phyloP scores from a whole-genome alignment of 202 grass and related monocot genomes.

The Saccharum hybrid region DNA sequence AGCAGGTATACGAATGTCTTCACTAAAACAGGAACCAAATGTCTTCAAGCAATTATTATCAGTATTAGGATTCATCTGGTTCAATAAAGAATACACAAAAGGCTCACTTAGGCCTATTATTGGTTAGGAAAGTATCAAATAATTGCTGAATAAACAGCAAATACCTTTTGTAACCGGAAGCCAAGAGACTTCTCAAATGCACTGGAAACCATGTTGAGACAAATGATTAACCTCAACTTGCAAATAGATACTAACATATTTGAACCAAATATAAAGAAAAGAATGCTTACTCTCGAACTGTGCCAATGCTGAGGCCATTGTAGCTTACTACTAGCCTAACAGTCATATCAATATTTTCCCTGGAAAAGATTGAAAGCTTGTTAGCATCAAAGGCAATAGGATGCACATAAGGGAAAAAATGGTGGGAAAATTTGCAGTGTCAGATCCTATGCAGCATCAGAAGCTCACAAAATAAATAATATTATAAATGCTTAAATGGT shows the following conservation, averaged over 20 bases:
- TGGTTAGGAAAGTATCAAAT: constrained; percentile 25
- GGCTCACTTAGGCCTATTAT: constrained; percentile 12
- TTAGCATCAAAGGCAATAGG: constrained; percentile 28
- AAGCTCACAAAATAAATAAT: background rate
- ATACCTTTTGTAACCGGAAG: constrained; percentile 76
- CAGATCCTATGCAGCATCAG: constrained; percentile 15
- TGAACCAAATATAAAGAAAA: constrained; percentile 12
- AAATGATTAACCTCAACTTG: constrained; percentile 33
- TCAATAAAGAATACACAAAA: background rate
- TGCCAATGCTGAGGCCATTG: constrained; percentile 83
- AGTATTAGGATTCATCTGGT: constrained; percentile 85
- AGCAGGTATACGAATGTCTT: constrained; percentile 80
- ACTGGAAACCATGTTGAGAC: constrained; percentile 50
- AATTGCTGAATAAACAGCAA: constrained; percentile 28
- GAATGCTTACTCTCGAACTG: constrained; percentile 76
- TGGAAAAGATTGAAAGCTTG: constrained; percentile 44
- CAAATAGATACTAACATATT: constrained; percentile 24
- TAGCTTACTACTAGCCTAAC: constrained; percentile 89
- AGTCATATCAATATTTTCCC: constrained; percentile 98
- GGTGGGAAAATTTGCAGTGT: background rate
- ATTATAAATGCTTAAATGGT: background rate
- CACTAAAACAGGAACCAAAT: constrained; percentile 84
- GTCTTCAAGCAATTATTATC: constrained; percentile 78
- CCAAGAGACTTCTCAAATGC: constrained; percentile 82
- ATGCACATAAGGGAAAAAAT: background rate